Evolutionary conservation across 2,329 filamentous ascomycete genomes (phyloP).

Genomic region (Cladosporium sp.): DNA sequence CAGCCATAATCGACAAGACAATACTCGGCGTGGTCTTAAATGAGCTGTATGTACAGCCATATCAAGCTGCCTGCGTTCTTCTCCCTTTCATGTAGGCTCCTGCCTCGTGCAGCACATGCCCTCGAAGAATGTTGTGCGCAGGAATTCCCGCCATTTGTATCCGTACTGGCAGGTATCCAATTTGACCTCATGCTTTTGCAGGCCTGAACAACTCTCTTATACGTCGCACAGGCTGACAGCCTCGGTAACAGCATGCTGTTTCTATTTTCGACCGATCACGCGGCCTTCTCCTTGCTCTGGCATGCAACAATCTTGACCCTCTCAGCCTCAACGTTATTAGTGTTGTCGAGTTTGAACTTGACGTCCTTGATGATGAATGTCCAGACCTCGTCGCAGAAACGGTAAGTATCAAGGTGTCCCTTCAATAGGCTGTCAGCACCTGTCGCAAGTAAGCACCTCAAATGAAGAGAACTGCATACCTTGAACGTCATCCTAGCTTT

Average conservation of each 20-base stretch:
- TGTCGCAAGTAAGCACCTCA: not conserved
- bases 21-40: not conserved
- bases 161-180: too few relatives aligned
- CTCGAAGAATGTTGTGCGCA: too few relatives aligned
- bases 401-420: conserved; percentile 96
- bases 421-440: conserved; percentile 35
- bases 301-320: conserved; percentile 99
- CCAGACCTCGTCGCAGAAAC: conserved; percentile 99
- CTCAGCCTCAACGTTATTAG: conserved; percentile 61
- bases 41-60: too few relatives aligned
- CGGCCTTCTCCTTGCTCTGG: conserved; percentile 68
- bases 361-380: conserved; percentile 99
- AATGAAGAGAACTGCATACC: conserved; percentile 49
- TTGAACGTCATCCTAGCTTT: conserved; percentile 91
- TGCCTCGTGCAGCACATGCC: too few relatives aligned
- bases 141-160: too few relatives aligned
- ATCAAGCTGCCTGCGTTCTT: too few relatives aligned
- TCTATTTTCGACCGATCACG: not conserved
- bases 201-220: too few relatives aligned
- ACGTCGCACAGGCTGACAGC: too few relatives aligned
- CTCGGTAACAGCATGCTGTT: not conserved
- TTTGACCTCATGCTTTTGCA: too few relatives aligned
- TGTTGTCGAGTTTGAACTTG: conserved; percentile 92
- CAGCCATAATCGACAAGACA: not conserved
- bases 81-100: too few relatives aligned